Base-by-base conservation (phyloP, 129 eudicot species). In the Kitagawia praeruptora region DNA sequence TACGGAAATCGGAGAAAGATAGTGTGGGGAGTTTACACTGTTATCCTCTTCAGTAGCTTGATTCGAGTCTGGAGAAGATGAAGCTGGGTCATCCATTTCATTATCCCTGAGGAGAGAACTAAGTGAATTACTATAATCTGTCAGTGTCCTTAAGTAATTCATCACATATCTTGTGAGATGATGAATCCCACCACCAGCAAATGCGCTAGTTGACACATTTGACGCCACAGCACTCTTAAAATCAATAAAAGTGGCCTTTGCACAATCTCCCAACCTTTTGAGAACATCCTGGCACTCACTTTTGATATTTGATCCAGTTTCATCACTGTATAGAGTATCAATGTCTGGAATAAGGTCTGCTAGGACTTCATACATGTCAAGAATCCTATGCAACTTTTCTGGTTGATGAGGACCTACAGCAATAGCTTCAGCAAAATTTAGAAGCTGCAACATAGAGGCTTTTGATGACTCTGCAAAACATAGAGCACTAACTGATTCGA, bases 181-280 rank as follows among this genome's bases (percentile, higher is more conserved):
- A 84, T 95, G 99, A 87, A 87, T 87, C 34, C 97, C 97, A 42
- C 99, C 99, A 5, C 99, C 97, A 0, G 94, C 91, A 66, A 92
- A 91, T 21, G 99, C 81, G 53, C 73, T 89, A 5, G 88, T 79
- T 34, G 99, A 89, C 16, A 88, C 83, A 76, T 90, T 89, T n/a
- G 91, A 46, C 4, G 90, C 96, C 42, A 95, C 97, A 0, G 89
- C 89, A 19, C 83, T 88, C 85, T 92, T 93, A 7, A 95, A 92
- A 80, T 95, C 97, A 23, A 92, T 86, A 77, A 95, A 95, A 3
- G 97, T 92, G 15, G 91, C 83, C 79, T 87, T 92, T 16, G 87
- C 93, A 76, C 94, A 91, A 40, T 92, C 92, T 4, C 96, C 96
- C 5, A 95, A 82, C 66, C 96, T 79, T 70, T 31, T 82, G 12